A percentile compares a stretch with the other conserved stretches of the same genome.
These are phyloP conservation scores for Petrea volubilis DNA, from an alignment of 257 asterid genomes.

Conservation along the genomic window DNA sequence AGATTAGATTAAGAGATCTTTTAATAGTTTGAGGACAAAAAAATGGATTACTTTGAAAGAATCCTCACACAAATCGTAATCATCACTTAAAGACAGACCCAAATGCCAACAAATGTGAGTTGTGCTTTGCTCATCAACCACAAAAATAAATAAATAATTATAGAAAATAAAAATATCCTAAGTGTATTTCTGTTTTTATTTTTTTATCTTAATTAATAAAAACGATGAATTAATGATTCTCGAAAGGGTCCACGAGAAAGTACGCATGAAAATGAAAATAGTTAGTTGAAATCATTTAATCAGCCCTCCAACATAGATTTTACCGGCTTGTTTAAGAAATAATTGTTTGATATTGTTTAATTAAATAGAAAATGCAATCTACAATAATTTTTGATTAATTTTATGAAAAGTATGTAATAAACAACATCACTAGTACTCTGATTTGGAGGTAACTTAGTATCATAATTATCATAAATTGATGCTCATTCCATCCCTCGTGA, in stretches of 20 bases:
- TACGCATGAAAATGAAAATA: neutral
- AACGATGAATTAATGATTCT: neutral
- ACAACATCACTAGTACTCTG: no score
- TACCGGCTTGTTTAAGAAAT: neutral
- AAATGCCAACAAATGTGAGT: slow-evolving; percentile 24
- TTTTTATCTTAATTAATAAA: neutral
- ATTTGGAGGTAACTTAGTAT: no score
- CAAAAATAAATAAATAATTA: neutral
- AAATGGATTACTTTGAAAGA: neutral
- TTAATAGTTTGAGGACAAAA: neutral
- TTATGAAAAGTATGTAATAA: no score
- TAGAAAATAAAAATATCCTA: neutral
- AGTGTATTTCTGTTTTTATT: neutral
- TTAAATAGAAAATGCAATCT: no score
- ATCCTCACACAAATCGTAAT: slow-evolving; percentile 8
- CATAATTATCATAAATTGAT: no score
- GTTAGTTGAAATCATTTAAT: neutral
- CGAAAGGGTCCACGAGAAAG: slow-evolving; percentile 11
- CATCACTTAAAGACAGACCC: neutral
- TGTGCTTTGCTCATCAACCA: slow-evolving; percentile 5
- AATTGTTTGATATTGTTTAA: neutral
- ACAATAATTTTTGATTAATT: no score
- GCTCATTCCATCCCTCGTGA: no score
- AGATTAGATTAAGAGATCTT: neutral
- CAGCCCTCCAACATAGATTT: neutral